These are phyloP conservation scores for Saccharomyces paradoxus DNA, from an alignment of 805 yeast species.

Conservation along the genomic window DNA sequence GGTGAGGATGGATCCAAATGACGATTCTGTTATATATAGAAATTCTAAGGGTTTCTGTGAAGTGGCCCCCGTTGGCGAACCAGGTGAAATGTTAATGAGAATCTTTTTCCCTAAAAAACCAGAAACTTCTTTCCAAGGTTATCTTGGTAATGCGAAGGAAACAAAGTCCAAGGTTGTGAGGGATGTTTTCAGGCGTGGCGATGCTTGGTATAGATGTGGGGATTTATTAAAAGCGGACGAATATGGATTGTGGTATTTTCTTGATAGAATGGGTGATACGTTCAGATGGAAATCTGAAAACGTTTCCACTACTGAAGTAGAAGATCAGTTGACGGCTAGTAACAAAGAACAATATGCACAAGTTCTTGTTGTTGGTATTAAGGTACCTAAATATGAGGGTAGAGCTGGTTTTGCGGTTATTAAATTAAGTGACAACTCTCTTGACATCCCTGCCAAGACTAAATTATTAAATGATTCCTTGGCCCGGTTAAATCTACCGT, in stretches of 20 bases:
- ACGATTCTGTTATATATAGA: constrained; percentile 62
- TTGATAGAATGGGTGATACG: constrained; percentile 90
- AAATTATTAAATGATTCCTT: constrained; percentile 35
- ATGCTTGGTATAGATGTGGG: constrained; percentile 86
- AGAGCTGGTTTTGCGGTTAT: constrained; percentile 86
- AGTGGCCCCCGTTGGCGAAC: constrained; percentile 48
- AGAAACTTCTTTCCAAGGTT: constrained; percentile 82
- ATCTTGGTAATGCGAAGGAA: constrained; percentile 70
- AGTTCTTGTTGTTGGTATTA: constrained; percentile 80
- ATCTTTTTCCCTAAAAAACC: constrained; percentile 55
- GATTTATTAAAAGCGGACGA: constrained; percentile 67
- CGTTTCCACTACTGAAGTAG: constrained; percentile 90
- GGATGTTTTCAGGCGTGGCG: constrained; percentile 76
- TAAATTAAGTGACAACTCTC: constrained; percentile 36
- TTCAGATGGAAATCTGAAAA: constrained; percentile 96
- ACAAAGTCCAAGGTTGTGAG: constrained; percentile 66
- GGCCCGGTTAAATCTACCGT: constrained; percentile 49
- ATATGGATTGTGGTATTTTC: constrained; percentile 67
- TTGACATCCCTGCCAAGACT: constrained; percentile 11
- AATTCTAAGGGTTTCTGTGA: constrained; percentile 60
- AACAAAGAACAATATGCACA: constrained; percentile 40
- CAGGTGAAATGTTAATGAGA: constrained; percentile 82
- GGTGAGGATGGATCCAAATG: constrained; percentile 73
- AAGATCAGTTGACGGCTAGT: constrained; percentile 49
- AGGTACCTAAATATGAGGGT: constrained; percentile 84